Evolutionary conservation across 2,329 filamentous ascomycete genomes (phyloP).

Genomic region (Passalora sequoiae): DNA sequence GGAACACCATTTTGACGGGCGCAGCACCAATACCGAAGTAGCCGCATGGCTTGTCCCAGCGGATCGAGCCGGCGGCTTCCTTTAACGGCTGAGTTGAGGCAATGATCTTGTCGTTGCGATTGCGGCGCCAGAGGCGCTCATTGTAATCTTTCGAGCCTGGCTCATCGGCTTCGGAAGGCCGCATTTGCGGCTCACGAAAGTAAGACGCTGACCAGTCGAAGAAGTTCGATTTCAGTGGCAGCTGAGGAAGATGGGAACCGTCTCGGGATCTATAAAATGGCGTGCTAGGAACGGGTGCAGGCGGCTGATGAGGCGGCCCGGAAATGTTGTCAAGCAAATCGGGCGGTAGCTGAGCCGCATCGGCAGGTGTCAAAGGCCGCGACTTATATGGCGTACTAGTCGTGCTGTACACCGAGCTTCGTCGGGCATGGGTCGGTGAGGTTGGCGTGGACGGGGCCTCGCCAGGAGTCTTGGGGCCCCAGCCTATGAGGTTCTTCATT

Average conservation of each 20-base stretch:
- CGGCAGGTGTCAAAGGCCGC: constrained; percentile 37
- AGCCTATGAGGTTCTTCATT: constrained; percentile 55
- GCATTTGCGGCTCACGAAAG: constrained; percentile 98
- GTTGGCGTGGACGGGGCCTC: constrained; percentile 22
- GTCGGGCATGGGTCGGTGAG: constrained; percentile 25
- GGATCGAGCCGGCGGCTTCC: constrained; percentile 74
- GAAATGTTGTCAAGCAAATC: constrained; percentile 61
- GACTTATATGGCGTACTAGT: constrained; percentile 35
- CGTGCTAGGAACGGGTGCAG: constrained; percentile 72
- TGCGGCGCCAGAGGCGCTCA: constrained; percentile 83
- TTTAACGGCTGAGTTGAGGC: constrained; percentile 91
- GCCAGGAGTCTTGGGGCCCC: constrained; percentile 27
- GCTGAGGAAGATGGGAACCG: constrained; percentile 52
- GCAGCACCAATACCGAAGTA: constrained; percentile 87
- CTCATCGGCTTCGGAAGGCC: constrained; percentile 89
- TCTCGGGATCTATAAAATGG: constrained; percentile 65
- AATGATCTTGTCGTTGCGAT: constrained; percentile 88
- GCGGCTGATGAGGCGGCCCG: constrained; percentile 57
- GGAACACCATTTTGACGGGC: constrained; percentile 88
- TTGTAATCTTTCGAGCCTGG: constrained; percentile 96
- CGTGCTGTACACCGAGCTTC: constrained; percentile 21
- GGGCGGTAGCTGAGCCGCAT: constrained; percentile 50
- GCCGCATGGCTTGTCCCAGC: constrained; percentile 77
- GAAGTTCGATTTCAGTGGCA: constrained; percentile 79
- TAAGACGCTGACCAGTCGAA: constrained; percentile 95